These are phyloP conservation scores for Corymbia maculata DNA, from an alignment of 345 rosid genomes.

Conservation along the genomic window DNA sequence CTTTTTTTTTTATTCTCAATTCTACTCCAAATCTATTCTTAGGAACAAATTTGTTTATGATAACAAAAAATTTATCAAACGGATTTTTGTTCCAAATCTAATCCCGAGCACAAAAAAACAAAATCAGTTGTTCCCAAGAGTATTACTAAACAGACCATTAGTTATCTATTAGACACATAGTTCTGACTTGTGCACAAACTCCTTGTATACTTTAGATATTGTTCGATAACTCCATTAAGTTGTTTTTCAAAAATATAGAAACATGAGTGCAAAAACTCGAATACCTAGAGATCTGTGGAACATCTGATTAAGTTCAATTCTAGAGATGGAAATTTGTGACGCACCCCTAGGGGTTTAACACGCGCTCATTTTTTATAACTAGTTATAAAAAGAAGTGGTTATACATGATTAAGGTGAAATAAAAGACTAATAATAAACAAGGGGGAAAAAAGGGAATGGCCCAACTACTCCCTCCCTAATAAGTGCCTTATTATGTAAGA, in stretches of 20 bases:
- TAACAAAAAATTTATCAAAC: too few relatives aligned
- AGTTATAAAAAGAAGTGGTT: neutral
- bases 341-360: neutral
- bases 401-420: neutral
- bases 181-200: neutral
- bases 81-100: too few relatives aligned
- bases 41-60: too few relatives aligned
- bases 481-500: neutral
- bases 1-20: too few relatives aligned
- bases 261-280: neutral
- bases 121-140: too few relatives aligned
- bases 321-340: neutral
- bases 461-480: neutral
- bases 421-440: neutral
- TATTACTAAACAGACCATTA: too few relatives aligned
- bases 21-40: too few relatives aligned
- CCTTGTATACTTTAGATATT: neutral
- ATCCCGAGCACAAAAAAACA: too few relatives aligned
- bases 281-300: neutral
- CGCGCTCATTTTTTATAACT: neutral
- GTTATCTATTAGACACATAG: neutral
- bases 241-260: neutral
- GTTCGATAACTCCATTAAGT: neutral
- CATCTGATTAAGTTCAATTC: neutral
- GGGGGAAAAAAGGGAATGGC: neutral